Evolutionary conservation across 148 eudicot genomes (phyloP).

Genomic region (Rhododendron kiyosumense): DNA sequence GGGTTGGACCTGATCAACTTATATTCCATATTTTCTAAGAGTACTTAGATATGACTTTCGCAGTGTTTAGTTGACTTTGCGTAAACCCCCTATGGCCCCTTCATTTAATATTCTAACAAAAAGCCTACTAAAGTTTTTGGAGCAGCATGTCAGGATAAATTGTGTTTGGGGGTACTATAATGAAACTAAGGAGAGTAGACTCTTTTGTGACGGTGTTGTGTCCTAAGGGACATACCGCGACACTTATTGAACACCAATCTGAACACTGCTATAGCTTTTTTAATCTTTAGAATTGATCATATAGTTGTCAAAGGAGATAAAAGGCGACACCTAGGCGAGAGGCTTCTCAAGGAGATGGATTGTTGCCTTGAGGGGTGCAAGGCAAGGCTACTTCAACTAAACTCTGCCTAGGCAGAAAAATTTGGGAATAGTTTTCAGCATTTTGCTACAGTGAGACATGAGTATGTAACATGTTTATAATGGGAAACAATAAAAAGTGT

Average conservation of each 20-base stretch:
- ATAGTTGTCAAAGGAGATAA: background rate
- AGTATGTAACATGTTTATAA: background rate
- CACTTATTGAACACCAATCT: background rate
- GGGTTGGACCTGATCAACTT: background rate
- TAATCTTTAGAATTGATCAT: background rate
- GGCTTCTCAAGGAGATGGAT: background rate
- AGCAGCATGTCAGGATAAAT: background rate
- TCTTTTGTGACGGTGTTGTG: background rate
- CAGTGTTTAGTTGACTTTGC: background rate
- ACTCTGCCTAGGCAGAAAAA: background rate
- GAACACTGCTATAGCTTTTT: background rate
- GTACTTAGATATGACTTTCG: background rate
- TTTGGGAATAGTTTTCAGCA: background rate
- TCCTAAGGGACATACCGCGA: background rate
- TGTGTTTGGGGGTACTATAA: background rate
- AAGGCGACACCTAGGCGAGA: background rate
- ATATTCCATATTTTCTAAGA: background rate
- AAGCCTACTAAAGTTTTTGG: background rate
- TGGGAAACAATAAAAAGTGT: background rate
- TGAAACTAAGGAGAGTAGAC: background rate
- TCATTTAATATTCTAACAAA: background rate
- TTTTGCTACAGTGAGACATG: background rate
- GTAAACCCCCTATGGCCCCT: background rate
- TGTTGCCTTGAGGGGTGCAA: background rate
- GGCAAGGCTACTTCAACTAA: too few species aligned